Percentiles rank a stretch among this genome's conserved stretches.
Evolutionary conservation across 202 grass and related monocot species (phyloP).

Genomic region (Setaria italica): DNA sequence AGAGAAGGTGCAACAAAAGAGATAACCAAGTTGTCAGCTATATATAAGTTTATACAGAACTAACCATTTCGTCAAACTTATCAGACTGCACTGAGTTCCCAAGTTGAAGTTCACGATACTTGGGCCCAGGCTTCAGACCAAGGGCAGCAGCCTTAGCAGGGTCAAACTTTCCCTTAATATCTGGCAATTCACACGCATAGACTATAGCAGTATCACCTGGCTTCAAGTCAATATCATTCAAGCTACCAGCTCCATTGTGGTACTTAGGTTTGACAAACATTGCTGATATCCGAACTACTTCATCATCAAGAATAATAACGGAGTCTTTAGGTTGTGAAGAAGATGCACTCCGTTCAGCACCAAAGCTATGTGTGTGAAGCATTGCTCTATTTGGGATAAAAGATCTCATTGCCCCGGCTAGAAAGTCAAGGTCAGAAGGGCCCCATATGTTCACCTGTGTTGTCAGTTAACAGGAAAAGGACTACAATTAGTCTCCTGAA

Average conservation of each 20-base stretch:
- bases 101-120: conserved; percentile 90
- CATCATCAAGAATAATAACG: conserved; percentile 81
- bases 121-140: conserved; percentile 79
- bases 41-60: conserved; percentile 29
- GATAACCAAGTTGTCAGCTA: neutral
- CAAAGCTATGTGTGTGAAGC: conserved; percentile 97
- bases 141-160: conserved; percentile 76
- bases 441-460: conserved; percentile 96
- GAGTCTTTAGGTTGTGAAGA: conserved; percentile 56
- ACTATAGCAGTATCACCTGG: conserved; percentile 89
- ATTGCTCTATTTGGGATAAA: conserved; percentile 94
- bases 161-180: conserved; percentile 97
- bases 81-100: conserved; percentile 90
- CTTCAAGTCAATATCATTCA: conserved; percentile 54
- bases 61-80: conserved; percentile 65
- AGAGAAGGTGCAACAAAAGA: conserved; percentile 8
- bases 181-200: conserved; percentile 88
- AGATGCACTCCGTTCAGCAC: conserved; percentile 42
- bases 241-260: conserved; percentile 46
- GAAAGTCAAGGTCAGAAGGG: conserved; percentile 85
- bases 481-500: conserved; percentile 30
- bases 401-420: conserved; percentile 87
- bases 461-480: conserved; percentile 26
- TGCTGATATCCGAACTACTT: conserved; percentile 89
- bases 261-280: conserved; percentile 77